Conservation (phyloP, 2,329 filamentous ascomycete genomes). For the Neofusicoccum ribis region DNA sequence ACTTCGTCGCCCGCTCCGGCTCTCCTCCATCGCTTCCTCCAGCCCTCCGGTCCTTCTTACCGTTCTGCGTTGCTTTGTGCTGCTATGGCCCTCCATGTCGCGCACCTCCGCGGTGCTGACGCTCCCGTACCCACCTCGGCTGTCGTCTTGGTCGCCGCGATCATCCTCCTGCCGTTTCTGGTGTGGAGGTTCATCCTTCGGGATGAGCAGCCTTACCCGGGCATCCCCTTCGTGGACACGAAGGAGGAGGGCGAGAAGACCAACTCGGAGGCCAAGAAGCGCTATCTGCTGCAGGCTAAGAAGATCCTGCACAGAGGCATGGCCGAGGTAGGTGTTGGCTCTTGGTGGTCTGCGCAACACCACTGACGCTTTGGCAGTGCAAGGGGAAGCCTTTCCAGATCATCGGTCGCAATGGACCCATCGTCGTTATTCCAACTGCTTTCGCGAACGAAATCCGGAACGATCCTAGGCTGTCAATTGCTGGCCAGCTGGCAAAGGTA, state of each 20-base stretch:
- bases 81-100: background rate
- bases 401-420: background rate
- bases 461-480: background rate
- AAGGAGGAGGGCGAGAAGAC: constrained; percentile 3
- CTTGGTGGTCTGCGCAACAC: background rate
- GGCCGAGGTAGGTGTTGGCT: background rate
- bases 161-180: background rate
- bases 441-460: background rate
- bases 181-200: background rate
- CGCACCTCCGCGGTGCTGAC: background rate
- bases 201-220: background rate
- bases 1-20: too few species aligned
- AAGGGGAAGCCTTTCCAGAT: background rate
- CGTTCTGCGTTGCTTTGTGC: background rate
- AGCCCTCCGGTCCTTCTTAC: background rate
- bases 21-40: background rate
- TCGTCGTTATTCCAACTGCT: background rate
- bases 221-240: background rate
- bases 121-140: background rate
- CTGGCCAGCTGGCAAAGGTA: background rate
- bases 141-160: background rate
- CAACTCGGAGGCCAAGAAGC: background rate
- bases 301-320: background rate
- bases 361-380: background rate
- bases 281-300: background rate